Conservation (phyloP, 352 stramenopile genomes). For the Globisporangium heterothallicum region DNA sequence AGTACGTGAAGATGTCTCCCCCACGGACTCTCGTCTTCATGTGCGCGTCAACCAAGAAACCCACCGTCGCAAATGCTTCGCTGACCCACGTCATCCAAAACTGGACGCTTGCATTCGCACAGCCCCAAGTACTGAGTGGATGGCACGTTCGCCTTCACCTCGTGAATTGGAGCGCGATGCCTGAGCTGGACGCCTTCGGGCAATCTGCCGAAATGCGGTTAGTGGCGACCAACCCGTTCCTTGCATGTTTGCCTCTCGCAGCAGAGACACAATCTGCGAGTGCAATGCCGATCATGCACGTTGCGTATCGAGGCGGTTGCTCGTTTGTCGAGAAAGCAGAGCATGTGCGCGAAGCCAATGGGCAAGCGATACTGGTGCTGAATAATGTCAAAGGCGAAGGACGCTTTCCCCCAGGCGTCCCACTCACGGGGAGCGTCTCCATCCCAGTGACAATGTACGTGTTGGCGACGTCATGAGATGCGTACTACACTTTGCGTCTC, state of each 20-base stretch:
- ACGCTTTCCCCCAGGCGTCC: conserved; percentile 37
- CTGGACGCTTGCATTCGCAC: conserved; percentile 47
- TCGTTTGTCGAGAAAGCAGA: conserved; percentile 69
- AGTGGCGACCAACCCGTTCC: conserved; percentile 29
- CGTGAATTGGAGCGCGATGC: conserved; percentile 51
- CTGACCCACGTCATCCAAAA: conserved; percentile 22
- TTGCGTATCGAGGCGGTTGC: conserved; percentile 52
- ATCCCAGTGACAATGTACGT: conserved; percentile 59
- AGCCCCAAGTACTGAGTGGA: conserved; percentile 31
- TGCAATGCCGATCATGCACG: conserved; percentile 13
- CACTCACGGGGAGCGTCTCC: conserved; percentile 21
- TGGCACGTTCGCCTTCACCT: conserved; percentile 55
- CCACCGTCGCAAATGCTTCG: conserved; percentile 2
- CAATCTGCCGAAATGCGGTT: conserved; percentile 20
- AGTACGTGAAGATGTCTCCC: conserved; percentile 33
- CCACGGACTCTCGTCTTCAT: conserved; percentile 54
- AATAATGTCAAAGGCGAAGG: conserved; percentile 64
- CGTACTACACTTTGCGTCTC: no score
- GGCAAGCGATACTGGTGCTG: conserved; percentile 39
- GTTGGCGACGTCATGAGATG: neutral
- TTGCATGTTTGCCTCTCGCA: conserved; percentile 27
- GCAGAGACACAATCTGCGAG: neutral
- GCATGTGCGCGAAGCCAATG: conserved; percentile 22
- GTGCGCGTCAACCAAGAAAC: conserved; percentile 15
- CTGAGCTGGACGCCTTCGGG: conserved; percentile 11